A percentile compares a stretch with the other conserved stretches of the same genome.
Evolutionary conservation across 192 early-diverging fungal genomes (phyloP).

Genomic region (Umbelopsis sp.): DNA sequence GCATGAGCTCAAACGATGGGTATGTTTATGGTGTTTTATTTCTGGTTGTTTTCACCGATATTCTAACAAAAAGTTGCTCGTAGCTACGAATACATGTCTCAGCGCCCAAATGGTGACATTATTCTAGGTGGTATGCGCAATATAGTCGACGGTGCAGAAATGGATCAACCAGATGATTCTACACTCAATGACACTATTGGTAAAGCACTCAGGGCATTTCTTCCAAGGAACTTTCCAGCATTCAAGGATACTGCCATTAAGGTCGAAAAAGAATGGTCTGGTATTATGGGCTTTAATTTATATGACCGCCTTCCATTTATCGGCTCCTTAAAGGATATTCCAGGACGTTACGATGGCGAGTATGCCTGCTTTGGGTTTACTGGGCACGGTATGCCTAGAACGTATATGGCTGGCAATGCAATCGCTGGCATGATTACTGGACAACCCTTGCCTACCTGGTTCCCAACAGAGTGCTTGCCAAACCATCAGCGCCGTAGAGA

Average conservation of each 20-base stretch:
- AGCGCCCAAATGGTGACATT: constrained; percentile 25
- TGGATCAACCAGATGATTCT: constrained; percentile 23
- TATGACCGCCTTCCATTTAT: constrained; percentile 21
- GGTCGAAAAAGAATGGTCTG: constrained; percentile 28
- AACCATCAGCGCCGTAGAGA: constrained; percentile 18
- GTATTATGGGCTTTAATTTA: constrained; percentile 25
- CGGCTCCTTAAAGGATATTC: constrained; percentile 6
- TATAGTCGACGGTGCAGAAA: neutral
- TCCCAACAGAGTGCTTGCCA: constrained; percentile 10
- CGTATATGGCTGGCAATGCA: constrained; percentile 25
- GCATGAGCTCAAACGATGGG: constrained; percentile 32
- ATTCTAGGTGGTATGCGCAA: constrained; percentile 32
- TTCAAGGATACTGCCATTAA: constrained; percentile 9
- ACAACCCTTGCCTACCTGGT: constrained; percentile 12
- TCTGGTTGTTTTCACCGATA: neutral
- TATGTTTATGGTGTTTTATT: neutral
- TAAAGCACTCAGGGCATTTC: constrained; percentile 15
- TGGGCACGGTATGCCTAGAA: constrained; percentile 30
- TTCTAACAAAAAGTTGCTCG: too few relatives aligned
- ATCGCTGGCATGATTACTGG: constrained; percentile 24
- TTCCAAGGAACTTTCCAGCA: constrained; percentile 10
- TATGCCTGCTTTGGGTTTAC: constrained; percentile 19
- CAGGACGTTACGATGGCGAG: constrained; percentile 2
- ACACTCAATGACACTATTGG: constrained; percentile 13
- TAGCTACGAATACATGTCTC: constrained; percentile 31